These are phyloP conservation scores for Scheffersomyces parashehatae DNA, from an alignment of 1,139 yeast species.

Conservation along the genomic window DNA sequence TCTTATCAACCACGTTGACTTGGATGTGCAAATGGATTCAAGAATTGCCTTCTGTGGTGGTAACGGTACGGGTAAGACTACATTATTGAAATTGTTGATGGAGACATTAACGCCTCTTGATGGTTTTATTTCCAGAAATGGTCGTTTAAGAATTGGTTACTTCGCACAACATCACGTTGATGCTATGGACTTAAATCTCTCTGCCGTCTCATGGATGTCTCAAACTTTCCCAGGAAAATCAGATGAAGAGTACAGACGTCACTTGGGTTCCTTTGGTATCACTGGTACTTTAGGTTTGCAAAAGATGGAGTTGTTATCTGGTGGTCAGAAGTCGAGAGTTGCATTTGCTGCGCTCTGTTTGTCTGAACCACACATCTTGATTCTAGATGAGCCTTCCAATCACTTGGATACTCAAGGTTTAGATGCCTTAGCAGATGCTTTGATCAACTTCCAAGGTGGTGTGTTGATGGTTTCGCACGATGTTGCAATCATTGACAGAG, in stretches of 20 bases:
- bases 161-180: constrained; percentile 99
- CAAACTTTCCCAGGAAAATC: constrained; percentile 86
- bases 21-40: constrained; percentile 91
- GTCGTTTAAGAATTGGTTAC: constrained; percentile 89
- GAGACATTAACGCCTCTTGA: constrained; percentile 69
- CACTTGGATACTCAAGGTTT: constrained; percentile 98
- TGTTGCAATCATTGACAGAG: constrained; percentile 82
- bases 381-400: constrained; percentile 97
- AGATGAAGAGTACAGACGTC: constrained; percentile 96
- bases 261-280: constrained; percentile 94
- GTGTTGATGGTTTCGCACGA: constrained; percentile 97
- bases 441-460: constrained; percentile 89
- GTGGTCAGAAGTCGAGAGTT: constrained; percentile 98
- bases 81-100: constrained; percentile 81
- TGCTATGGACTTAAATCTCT: constrained; percentile 85
- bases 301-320: constrained; percentile 85
- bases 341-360: constrained; percentile 95
- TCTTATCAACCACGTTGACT: constrained; percentile 70
- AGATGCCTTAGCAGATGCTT: constrained; percentile 90
- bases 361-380: constrained; percentile 86
- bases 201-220: constrained; percentile 96
- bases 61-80: constrained; percentile 98
- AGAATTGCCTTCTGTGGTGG: constrained; percentile 98
- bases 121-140: constrained; percentile 79
- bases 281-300: constrained; percentile 93